These are phyloP conservation scores for Alnus glutinosa DNA, from an alignment of 306 rosid genomes.

Conservation along the genomic window DNA sequence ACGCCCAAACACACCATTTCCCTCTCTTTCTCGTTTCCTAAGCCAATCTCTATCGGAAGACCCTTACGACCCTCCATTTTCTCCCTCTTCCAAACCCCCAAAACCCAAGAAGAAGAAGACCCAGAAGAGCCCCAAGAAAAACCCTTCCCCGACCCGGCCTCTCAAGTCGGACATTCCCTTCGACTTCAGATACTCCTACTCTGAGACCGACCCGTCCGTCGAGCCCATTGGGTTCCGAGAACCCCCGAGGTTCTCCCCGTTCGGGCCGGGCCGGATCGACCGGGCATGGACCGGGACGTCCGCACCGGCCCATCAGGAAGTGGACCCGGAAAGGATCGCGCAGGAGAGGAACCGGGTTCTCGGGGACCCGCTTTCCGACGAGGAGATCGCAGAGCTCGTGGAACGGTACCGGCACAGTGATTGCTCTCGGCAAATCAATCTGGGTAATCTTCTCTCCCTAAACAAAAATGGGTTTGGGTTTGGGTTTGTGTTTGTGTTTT, in stretches of 20 bases:
- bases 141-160: constrained; percentile 28
- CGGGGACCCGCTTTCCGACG: constrained; percentile 73
- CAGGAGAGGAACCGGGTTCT: constrained; percentile 62
- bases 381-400: constrained; percentile 70
- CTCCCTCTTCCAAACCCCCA: constrained; percentile 41
- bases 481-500: not conserved
- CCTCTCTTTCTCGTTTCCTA: constrained; percentile 25
- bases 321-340: constrained; percentile 30
- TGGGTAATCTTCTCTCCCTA: constrained; percentile 40
- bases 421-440: constrained; percentile 79
- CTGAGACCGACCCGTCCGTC: constrained; percentile 52
- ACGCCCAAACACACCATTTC: not conserved
- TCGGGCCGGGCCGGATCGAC: constrained; percentile 81
- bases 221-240: constrained; percentile 77
- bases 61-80: constrained; percentile 74
- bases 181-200: constrained; percentile 78
- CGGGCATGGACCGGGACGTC: constrained; percentile 71
- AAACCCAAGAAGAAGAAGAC: constrained; percentile 27
- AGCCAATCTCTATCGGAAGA: constrained; percentile 26
- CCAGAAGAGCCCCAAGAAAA: constrained; percentile 5
- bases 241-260: constrained; percentile 88
- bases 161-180: constrained; percentile 72
- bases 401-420: constrained; percentile 81
- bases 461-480: not conserved
- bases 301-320: constrained; percentile 51